Evolutionary conservation across 2,329 filamentous ascomycete species (phyloP), one percentile per base, ranked within the genome.

Genomic region (Colletotrichum costaricense): DNA sequence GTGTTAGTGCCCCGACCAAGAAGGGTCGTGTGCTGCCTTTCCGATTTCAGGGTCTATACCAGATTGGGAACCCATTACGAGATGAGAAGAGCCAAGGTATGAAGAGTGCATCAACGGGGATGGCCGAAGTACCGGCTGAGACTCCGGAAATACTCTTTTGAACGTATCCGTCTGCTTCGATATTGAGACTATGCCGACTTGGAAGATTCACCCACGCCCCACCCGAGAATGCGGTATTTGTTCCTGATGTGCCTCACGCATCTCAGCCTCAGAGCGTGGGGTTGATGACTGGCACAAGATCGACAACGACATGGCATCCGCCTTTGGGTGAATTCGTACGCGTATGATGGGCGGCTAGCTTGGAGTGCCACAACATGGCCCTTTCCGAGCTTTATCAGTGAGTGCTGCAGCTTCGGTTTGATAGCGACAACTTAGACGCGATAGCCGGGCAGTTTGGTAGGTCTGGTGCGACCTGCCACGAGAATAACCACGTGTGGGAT

Each of bases 241-340:
- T 69, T 56, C 65, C 65, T 72, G 69, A 64, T 33, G 55, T 42
- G 59, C 26, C 52, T 42, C 63, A 33, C 55, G 59, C 70, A 60
- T 33, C 59, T 73, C 59, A 69, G 70, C 70, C 70, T 73, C 70
- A 60, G n/a, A 26, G 59, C 59, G 66, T 72, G 66, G 69, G 69
- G 66, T 72, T 49, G 42, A 22, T 49, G n/a, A 33, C 59, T 55
- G 30, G 49, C 42, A 42, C 49, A 16, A 54, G 52, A 63, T 67
- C 42, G 55, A 30, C 26, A 49, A 60, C 59, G 49, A 38, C 35
- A 60, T 65, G 70, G 54, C 33, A 68, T 57, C 35, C 42, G 69
- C 26, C 60, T 33, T 26, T 35, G 38, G 26, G 30, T 22, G 22
- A 46, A 35, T 28, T 19, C 35, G 19, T n/a, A 9, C 19, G 42